phyloP scores from a whole-genome alignment of 1,139 yeast genomes.

The Suhomyces chickasaworum region DNA sequence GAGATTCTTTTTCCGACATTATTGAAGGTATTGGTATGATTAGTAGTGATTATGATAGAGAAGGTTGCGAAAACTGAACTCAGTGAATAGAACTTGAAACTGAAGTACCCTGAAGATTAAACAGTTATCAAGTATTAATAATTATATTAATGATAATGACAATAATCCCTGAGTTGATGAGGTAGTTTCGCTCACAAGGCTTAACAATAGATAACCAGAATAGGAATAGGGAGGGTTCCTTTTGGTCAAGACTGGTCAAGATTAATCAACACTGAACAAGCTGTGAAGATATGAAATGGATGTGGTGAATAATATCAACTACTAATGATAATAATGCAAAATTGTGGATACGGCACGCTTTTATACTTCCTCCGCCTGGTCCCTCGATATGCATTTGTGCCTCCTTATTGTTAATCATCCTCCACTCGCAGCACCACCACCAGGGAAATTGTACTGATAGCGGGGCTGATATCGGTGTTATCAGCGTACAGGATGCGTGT shows the following conservation, averaged over 20 bases:
- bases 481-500: background rate
- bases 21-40: too few relatives aligned
- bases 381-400: background rate
- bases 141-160: too few relatives aligned
- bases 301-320: background rate
- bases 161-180: too few relatives aligned
- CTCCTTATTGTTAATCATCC: background rate
- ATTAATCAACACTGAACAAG: too few relatives aligned
- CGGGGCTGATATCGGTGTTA: slow-evolving; percentile 4
- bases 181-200: background rate
- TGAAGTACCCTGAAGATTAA: background rate
- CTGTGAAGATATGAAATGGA: too few relatives aligned
- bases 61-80: background rate
- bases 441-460: background rate
- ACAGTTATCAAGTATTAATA: too few relatives aligned
- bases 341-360: background rate
- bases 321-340: background rate
- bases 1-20: slow-evolving; percentile 11
- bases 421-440: background rate
- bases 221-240: background rate
- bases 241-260: too few relatives aligned
- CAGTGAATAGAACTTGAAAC: too few relatives aligned
- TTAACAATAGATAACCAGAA: background rate
- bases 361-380: background rate
- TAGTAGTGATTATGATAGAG: background rate